Base-by-base conservation (phyloP, 2,329 filamentous ascomycete genomes). In the Colletotrichum viniferum region DNA sequence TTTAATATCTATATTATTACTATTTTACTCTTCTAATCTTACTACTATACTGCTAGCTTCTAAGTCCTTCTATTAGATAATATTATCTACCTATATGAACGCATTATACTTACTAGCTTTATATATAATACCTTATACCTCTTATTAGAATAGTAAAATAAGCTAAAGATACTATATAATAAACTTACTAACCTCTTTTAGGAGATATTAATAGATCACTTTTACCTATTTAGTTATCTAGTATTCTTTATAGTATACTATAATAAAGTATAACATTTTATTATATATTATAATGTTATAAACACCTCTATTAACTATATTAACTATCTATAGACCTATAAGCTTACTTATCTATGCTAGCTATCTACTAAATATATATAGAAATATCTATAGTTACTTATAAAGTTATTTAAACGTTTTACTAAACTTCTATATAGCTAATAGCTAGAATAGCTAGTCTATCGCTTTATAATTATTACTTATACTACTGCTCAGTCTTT, bases 121-220 rank as follows among this genome's bases (percentile, higher is more conserved):
- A 16, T n/a, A 4, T 4, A n/a, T 16, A 5, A 68, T 58, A 1
- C 52, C 21, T 7, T 68, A 7, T 14, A 58, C 65, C 21, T 68
- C 48, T 30, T 38, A 24, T 32, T 24, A 68, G 52, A 68, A 68
- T n/a, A 32, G 65, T 14, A 68, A 56, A 7, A 68, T 24, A 21
- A 68, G 52, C 79, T 71, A 81, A n/a, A 81, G 69, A 75, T 81
- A 81, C 71, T 71, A 79, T 72, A 81, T 72, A 16, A 79, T 52
- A 32, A 81, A 78, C 76, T 79, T 77, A 26, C 78, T 74, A 7
- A 80, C 77, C 71, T 81, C 78, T 16, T 70, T 71, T 55, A 76
- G 77, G 68, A 82, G 73, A 78, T 80, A 82, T 30, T 76, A 69
- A 73, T 81, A 64, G 65, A 81, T 79, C 9, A 80, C 76, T 76